Conservation (phyloP, 208 protist species). For the Lotmaria passim region DNA sequence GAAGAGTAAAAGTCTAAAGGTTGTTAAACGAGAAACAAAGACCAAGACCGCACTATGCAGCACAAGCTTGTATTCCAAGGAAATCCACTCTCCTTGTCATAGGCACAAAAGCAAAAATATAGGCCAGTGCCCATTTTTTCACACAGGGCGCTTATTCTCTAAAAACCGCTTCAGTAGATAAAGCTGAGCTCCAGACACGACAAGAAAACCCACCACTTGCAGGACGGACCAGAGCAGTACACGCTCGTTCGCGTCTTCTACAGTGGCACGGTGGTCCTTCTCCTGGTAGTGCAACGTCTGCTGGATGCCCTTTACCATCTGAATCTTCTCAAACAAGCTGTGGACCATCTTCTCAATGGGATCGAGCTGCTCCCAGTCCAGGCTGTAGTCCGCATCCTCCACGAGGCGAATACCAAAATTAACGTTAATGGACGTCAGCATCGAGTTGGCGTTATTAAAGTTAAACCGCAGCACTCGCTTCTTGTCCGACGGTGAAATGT, state of each 20-base stretch:
- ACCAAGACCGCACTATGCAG: no score
- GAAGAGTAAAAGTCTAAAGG: no score
- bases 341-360: constrained; percentile 67
- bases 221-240: constrained; percentile 75
- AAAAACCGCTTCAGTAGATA: constrained; percentile 82
- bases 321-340: constrained; percentile 21
- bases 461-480: constrained; percentile 4
- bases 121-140: background rate
- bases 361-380: constrained; percentile 49
- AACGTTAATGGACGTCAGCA: constrained; percentile 30
- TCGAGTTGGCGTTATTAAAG: constrained; percentile 62
- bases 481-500: background rate
- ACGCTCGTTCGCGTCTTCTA: constrained; percentile 60
- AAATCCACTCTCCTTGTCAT: no score
- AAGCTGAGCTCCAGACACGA: constrained; percentile 63
- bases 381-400: constrained; percentile 29
- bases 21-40: no score
- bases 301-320: constrained; percentile 29
- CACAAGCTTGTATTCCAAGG: no score
- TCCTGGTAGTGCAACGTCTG: constrained; percentile 50
- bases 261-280: constrained; percentile 63
- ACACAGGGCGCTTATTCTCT: constrained; percentile 71
- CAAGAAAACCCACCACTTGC: constrained; percentile 63
- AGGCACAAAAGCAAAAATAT: background rate
- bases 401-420: constrained; percentile 52